These are phyloP conservation scores for Cryptococcus jaspeensis DNA, from an alignment of 1,284 basidiomycete genomes.

Conservation along the genomic window DNA sequence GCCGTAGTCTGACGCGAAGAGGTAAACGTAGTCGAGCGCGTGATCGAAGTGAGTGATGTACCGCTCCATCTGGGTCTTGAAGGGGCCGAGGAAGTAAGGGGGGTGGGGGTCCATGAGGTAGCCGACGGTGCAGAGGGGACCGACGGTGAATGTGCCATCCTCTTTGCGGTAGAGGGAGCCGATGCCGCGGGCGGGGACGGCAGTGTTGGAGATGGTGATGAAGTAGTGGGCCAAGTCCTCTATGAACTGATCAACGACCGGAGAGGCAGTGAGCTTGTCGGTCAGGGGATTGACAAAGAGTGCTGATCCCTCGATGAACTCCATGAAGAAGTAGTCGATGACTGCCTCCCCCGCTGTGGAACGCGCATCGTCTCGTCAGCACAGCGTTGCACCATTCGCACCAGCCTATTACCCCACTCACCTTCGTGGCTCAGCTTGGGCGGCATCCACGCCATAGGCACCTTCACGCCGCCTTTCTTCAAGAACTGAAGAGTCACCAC, in stretches of 20 bases:
- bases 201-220: neutral
- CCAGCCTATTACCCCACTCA: no score
- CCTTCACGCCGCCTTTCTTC: neutral
- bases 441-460: constrained; percentile 2
- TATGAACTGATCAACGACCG: no score
- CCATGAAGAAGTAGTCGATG: neutral
- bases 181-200: neutral
- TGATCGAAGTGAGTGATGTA: constrained; percentile 11
- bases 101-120: neutral
- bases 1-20: neutral
- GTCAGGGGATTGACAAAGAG: neutral
- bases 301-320: neutral
- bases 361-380: no score
- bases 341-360: neutral
- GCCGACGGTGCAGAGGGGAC: constrained; percentile 3
- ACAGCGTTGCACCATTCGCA: no score
- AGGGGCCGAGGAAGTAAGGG: constrained; percentile 14
- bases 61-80: constrained; percentile 9
- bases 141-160: neutral
- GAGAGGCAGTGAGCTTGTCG: neutral
- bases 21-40: neutral
- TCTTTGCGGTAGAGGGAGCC: neutral
- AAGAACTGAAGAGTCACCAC: constrained; percentile 1
- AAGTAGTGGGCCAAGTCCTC: neutral
- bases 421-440: neutral